These are phyloP conservation scores for Raphanus sativus DNA, from an alignment of 345 rosid species.

Conservation along the genomic window DNA sequence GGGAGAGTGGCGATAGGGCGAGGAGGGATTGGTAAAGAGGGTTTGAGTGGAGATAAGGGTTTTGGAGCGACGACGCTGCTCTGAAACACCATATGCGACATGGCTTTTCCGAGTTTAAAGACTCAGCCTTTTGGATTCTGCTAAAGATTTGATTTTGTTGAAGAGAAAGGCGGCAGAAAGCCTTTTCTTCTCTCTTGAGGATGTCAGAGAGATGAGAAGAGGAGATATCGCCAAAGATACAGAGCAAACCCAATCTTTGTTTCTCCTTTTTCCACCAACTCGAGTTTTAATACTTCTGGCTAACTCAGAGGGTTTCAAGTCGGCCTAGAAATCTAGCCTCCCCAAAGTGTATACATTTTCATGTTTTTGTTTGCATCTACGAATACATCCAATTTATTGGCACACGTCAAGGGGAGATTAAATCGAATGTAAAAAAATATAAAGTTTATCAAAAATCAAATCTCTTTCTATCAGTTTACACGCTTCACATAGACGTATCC, in stretches of 20 bases:
- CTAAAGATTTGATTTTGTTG: slow-evolving; percentile 13
- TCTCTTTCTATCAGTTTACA: slow-evolving; percentile 17
- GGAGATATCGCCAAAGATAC: slow-evolving; percentile 40
- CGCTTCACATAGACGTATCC: slow-evolving; percentile 26
- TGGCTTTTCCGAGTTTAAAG: slow-evolving; percentile 7
- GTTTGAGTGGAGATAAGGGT: slow-evolving; percentile 41
- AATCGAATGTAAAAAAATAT: background rate
- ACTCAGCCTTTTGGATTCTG: slow-evolving; percentile 1
- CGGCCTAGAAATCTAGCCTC: background rate
- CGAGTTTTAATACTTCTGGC: background rate
- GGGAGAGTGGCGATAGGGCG: slow-evolving; percentile 37
- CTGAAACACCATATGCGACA: slow-evolving; percentile 54
- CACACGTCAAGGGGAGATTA: slow-evolving; percentile 5
- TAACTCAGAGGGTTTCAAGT: background rate
- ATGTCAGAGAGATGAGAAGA: slow-evolving; percentile 25
- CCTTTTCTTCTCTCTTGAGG: slow-evolving; percentile 25
- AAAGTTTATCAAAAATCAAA: slow-evolving; percentile 7
- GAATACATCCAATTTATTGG: background rate
- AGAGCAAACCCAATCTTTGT: slow-evolving; percentile 40
- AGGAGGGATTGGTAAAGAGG: slow-evolving; percentile 43
- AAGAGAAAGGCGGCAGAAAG: slow-evolving; percentile 16
- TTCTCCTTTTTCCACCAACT: slow-evolving; percentile 6
- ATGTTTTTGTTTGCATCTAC: background rate
- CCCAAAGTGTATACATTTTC: too few species aligned
- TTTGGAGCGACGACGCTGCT: slow-evolving; percentile 45